Base-by-base conservation (phyloP, 192 early-diverging fungal genomes). In the Coemansia sp. region DNA sequence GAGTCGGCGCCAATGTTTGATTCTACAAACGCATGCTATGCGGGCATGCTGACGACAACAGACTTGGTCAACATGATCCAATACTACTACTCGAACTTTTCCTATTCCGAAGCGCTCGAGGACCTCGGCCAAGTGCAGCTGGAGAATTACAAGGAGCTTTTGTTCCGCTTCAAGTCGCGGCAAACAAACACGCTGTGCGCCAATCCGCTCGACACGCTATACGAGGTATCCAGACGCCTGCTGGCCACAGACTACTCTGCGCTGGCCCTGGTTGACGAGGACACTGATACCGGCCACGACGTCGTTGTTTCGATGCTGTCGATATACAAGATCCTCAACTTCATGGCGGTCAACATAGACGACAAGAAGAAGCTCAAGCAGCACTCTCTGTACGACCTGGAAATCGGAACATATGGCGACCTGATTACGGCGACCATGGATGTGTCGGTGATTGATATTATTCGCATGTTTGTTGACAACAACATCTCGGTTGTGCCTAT, bases 1-100 rank as follows among this genome's bases (percentile, higher is more conserved):
- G 94, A 95, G 50, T 95, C 92, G 9, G 95, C 95, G 23, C 93
- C 94, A 47, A 80, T 98, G 48, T 98, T 92, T 90, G 89, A 93
- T 62, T 89, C 91, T 3, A 64, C 71, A 2, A 80, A 82, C 7
- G 88, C 92, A 53, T 84, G 84, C 71, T 97, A 94, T 68, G 88
- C 89, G 1, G 96, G 96, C 50, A 95, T 98, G 93, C 81, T 98
- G 72, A 95, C 94, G 18, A 95, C 95, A 9, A 91, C 94, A 1
- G 96, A 98, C 69, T 91, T 98, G 71, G 91, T 98, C 45, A 90
- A 94, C 70, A 74, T 98, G 64, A 92, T 98, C 27, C 86, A 92
- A 68, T 93, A 93, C 77, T 94, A 95, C 75, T 94, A 95, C 72
- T 84, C 83, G 32, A 85, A 91, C 60, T 83, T 89, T 18, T 88